A percentile compares a stretch with the other conserved stretches of the same genome.
Conservation (phyloP, 2,329 filamentous ascomycete species). For the Pseudogymnoascus sp. region DNA sequence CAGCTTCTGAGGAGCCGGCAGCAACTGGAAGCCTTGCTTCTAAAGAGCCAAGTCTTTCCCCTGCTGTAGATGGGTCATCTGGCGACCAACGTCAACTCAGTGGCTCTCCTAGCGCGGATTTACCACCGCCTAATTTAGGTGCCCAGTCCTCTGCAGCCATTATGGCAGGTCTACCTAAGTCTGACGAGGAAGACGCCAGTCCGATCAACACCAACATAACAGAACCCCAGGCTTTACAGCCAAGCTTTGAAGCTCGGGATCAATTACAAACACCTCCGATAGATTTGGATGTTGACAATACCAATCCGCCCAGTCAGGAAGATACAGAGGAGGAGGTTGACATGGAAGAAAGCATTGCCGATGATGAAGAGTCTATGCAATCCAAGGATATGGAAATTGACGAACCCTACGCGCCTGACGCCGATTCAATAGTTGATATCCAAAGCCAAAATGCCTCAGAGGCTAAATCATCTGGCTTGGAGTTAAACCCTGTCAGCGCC, state of each 20-base stretch:
- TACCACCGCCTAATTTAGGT: neutral
- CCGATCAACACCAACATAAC: neutral
- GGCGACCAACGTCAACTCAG: neutral
- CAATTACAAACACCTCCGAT: neutral
- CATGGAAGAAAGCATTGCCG: constrained; percentile 9
- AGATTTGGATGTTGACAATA: neutral
- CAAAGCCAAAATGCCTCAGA: neutral
- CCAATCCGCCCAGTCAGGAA: constrained; percentile 10
- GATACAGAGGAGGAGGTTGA: constrained; percentile 13
- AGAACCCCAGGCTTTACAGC: neutral
- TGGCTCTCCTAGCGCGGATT: neutral
- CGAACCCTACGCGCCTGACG: neutral
- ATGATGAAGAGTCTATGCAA: neutral
- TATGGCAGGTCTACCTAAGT: neutral
- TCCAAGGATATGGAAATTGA: constrained; percentile 5
- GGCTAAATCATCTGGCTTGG: neutral
- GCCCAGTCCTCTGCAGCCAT: neutral
- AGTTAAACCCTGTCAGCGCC: constrained; percentile 1
- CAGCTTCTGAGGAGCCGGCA: neutral
- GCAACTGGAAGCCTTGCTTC: neutral
- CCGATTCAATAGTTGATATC: neutral
- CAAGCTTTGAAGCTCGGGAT: neutral
- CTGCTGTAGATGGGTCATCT: neutral
- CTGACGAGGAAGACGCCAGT: neutral
- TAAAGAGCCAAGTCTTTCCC: neutral